phyloP scores from a whole-genome alignment of 1,284 basidiomycete species.

The Ustilago loliicola region DNA sequence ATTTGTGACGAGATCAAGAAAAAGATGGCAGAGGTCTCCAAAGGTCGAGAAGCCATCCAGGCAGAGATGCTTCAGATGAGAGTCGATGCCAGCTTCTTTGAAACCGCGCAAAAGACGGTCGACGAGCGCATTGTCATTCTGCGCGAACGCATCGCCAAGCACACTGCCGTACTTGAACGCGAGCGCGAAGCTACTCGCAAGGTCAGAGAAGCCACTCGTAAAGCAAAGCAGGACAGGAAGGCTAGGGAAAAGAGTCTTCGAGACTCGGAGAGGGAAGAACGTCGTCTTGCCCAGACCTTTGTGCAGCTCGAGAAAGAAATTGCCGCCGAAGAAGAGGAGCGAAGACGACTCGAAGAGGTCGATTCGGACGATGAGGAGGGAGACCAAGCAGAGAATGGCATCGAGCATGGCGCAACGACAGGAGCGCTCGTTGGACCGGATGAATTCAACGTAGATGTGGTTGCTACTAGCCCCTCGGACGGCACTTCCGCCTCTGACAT shows the following conservation, averaged over 20 bases:
- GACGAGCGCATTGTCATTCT: slow-evolving; percentile 47
- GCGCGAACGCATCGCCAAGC: slow-evolving; percentile 43
- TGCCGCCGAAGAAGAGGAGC: slow-evolving; percentile 40
- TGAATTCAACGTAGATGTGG: background rate
- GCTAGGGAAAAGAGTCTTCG: slow-evolving; percentile 35
- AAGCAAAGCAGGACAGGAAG: slow-evolving; percentile 45
- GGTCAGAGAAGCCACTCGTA: slow-evolving; percentile 37
- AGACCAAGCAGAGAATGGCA: background rate
- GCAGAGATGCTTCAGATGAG: slow-evolving; percentile 53
- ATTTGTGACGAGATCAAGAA: slow-evolving; percentile 47
- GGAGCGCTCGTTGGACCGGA: too few species aligned
- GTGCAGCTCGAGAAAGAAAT: slow-evolving; percentile 43
- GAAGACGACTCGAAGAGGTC: slow-evolving; percentile 31
- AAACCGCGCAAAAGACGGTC: slow-evolving; percentile 50
- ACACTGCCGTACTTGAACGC: slow-evolving; percentile 30
- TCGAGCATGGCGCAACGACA: background rate
- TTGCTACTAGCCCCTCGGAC: slow-evolving; percentile 16
- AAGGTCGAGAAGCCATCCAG: slow-evolving; percentile 41
- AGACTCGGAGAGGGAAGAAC: slow-evolving; percentile 42
- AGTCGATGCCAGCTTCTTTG: slow-evolving; percentile 52
- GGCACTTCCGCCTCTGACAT: slow-evolving; percentile 13
- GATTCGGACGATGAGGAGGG: slow-evolving; percentile 30
- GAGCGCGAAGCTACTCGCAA: slow-evolving; percentile 48
- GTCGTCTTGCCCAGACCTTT: slow-evolving; percentile 28
- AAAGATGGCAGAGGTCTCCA: slow-evolving; percentile 42